phyloP scores from a whole-genome alignment of 805 yeast genomes.

The Candida tammaniensis region DNA sequence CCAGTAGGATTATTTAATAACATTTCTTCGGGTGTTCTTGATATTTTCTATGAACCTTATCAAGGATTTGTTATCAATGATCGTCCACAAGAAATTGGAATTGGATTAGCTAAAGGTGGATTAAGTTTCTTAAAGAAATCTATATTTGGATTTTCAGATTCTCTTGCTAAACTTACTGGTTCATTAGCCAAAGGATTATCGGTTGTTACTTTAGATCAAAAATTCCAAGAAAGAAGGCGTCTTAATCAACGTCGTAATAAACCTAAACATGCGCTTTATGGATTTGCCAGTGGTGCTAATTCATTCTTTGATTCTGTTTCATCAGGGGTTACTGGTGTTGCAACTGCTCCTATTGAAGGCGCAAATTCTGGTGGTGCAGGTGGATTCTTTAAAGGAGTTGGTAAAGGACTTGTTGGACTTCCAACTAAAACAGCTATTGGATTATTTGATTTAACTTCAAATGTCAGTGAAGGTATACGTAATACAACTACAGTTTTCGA shows the following conservation, averaged over 20 bases:
- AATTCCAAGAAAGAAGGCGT: constrained; percentile 80
- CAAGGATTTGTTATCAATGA: constrained; percentile 93
- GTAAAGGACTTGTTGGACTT: constrained; percentile 90
- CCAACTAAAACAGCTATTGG: constrained; percentile 98
- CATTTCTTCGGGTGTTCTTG: constrained; percentile 91
- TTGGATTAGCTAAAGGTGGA: constrained; percentile 95
- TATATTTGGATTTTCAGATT: constrained; percentile 91
- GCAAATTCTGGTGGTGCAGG: constrained; percentile 84
- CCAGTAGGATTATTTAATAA: constrained; percentile 97
- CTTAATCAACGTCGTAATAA: constrained; percentile 70
- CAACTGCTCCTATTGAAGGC: constrained; percentile 87
- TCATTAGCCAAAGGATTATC: constrained; percentile 92
- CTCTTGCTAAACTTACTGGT: constrained; percentile 89
- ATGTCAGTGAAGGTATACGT: constrained; percentile 89
- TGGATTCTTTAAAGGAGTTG: constrained; percentile 92
- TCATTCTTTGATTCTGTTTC: constrained; percentile 84
- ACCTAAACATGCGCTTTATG: constrained; percentile 82
- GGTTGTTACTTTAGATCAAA: constrained; percentile 81
- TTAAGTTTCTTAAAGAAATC: constrained; percentile 90
- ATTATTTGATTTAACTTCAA: constrained; percentile 85
- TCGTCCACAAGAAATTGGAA: constrained; percentile 93
- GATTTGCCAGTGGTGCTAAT: constrained; percentile 81
- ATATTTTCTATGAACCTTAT: constrained; percentile 95
- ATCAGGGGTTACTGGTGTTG: constrained; percentile 87
- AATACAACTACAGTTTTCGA: constrained; percentile 91